Percentiles rank a stretch among this genome's conserved stretches.
These are phyloP conservation scores for Sarocladium strictum DNA, from an alignment of 2,329 filamentous ascomycete genomes.

Conservation along the genomic window DNA sequence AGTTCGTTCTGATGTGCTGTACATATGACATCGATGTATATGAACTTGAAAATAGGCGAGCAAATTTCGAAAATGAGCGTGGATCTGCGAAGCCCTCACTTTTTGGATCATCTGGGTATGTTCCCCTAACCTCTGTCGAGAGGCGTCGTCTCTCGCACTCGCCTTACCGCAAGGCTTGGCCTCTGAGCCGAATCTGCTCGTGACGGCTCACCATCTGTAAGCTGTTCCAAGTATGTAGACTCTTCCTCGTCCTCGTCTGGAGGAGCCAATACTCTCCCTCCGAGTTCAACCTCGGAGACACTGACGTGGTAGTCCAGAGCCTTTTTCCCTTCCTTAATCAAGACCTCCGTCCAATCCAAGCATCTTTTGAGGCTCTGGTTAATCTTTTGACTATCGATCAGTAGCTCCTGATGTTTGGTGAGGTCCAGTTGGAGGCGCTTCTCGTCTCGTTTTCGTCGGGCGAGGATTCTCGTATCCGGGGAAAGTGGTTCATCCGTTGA, in stretches of 20 bases:
- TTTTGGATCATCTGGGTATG: too few relatives aligned
- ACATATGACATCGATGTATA: neutral
- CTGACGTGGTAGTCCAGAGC: slow-evolving; percentile 78
- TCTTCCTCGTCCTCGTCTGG: slow-evolving; percentile 53
- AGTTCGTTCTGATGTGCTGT: neutral
- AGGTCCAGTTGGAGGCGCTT: slow-evolving; percentile 79
- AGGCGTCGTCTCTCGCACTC: neutral
- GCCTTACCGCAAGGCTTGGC: neutral
- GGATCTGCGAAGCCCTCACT: too few relatives aligned
- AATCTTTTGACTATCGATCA: slow-evolving; percentile 89
- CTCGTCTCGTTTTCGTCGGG: slow-evolving; percentile 67
- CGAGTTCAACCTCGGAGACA: slow-evolving; percentile 73
- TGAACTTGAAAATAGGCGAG: neutral
- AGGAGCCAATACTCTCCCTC: slow-evolving; percentile 67
- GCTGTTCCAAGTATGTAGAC: neutral
- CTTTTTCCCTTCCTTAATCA: slow-evolving; percentile 84
- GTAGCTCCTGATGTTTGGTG: slow-evolving; percentile 78
- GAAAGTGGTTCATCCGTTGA: slow-evolving; percentile 30
- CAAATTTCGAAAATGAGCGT: neutral
- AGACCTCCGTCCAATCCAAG: slow-evolving; percentile 79
- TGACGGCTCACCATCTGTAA: neutral
- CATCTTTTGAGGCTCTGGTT: slow-evolving; percentile 91
- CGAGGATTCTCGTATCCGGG: slow-evolving; percentile 23
- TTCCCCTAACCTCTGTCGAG: neutral
- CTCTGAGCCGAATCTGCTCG: neutral